Evolutionary conservation across 345 rosid genomes (phyloP), one percentile per base, ranked within the genome.

Genomic region (Aquilaria malaccensis): DNA sequence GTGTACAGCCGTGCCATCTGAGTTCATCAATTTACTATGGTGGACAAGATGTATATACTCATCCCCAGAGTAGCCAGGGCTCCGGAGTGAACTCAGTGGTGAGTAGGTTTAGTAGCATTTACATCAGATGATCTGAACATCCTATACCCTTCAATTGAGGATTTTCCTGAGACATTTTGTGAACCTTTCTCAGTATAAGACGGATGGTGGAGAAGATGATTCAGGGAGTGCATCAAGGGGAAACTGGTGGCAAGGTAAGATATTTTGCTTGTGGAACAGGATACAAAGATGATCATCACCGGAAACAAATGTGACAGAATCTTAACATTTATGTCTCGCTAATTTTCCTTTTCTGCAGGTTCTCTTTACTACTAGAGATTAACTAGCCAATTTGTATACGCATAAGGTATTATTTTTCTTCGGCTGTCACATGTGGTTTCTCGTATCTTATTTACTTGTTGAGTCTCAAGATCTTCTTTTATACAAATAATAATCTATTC

Each of bases 221-320:
- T 63, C 93, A 0, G 96, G 82, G 60, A 75, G 76, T 64, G 96
- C 95, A 58, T 83, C 90, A 10, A 86, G 96, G 71, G 98, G 96
- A 68, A 86, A 92, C 57, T 92, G 98, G 98, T 92, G 98, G 98
- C 81, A 88, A 81, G 98, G 98, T 86, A 81, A 70, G 69, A 1
- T 48, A 48, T 10, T 43, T 13, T 65, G 33, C 12, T 46, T 9
- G 33, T 60, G 12, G 2, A 22, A 30, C 33, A 13, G 3, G 6
- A 2, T 55, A 52, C 30, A 51, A 37, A 15, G 49, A 61, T 13
- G 9, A 13, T 32, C 32, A 15, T 51, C 22, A 49, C 1, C 13
- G 33, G 48, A 52, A 2, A 30, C 13, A 22, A 2, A n/a, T 46
- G 29, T 31, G 3, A 46, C 10, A 9, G 31, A 50, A 6, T 45